phyloP scores from a whole-genome alignment of 768 basidiomycete species.

The Arthromyces matolae region DNA sequence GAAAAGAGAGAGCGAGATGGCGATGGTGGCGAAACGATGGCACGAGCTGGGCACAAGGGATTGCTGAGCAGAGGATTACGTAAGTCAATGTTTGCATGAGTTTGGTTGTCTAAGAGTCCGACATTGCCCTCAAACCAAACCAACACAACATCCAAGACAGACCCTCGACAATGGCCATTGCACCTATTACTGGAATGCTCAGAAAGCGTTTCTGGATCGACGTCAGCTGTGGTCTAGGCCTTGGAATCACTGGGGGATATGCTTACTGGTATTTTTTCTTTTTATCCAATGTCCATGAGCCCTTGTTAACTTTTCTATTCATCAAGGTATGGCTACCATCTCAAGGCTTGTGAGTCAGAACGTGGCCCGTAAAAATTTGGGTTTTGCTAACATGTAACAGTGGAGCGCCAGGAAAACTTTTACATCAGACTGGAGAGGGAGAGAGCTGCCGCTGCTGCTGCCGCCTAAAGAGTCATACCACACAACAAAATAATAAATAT shows the following conservation, averaged over 20 bases:
- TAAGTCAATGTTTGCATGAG: slow-evolving; percentile 19
- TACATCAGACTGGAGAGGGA: slow-evolving; percentile 82
- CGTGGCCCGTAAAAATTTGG: neutral
- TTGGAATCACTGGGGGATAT: slow-evolving; percentile 73
- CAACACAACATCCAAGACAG: slow-evolving; percentile 19
- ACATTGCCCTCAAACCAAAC: slow-evolving; percentile 36
- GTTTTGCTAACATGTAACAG: slow-evolving; percentile 34
- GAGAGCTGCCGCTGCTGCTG: slow-evolving; percentile 32
- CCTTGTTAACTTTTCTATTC: slow-evolving; percentile 22
- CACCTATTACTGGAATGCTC: slow-evolving; percentile 90
- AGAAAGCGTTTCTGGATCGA: slow-evolving; percentile 92
- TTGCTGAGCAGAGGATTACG: slow-evolving; percentile 18
- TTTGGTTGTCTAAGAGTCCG: slow-evolving; percentile 23
- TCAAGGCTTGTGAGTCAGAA: slow-evolving; percentile 62
- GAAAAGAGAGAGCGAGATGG: slow-evolving; percentile 14
- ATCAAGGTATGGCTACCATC: slow-evolving; percentile 86
- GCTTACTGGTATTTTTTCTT: slow-evolving; percentile 70
- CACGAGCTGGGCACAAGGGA: slow-evolving; percentile 23
- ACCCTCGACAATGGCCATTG: slow-evolving; percentile 63
- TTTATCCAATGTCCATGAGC: slow-evolving; percentile 4
- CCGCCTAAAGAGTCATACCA: too few species aligned
- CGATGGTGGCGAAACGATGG: slow-evolving; percentile 22
- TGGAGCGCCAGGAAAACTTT: slow-evolving; percentile 78
- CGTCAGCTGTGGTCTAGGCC: slow-evolving; percentile 66
- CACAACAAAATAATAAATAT: slow-evolving; percentile 20